Evolutionary conservation across 208 protist genomes (phyloP), one percentile per base, ranked within the genome.

Genomic region (Strigomonas galati): DNA sequence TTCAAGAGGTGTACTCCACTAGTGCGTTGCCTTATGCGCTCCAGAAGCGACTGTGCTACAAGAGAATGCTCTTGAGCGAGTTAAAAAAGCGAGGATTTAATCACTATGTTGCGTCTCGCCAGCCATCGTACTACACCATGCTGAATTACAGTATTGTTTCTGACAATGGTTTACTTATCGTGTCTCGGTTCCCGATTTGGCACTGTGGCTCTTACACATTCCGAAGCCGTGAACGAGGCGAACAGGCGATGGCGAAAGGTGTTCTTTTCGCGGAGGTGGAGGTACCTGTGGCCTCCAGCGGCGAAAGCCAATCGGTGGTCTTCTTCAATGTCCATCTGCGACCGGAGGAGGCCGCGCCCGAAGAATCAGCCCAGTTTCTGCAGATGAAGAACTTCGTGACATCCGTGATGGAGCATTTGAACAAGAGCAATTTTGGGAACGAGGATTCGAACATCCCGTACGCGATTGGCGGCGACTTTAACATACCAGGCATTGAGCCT

Each of bases 291-390:
- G 0, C 21, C n/a, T 35, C 59, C 10, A 49, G 65, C 54, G 62
- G 63, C 21, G 72, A 55, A 2, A 69, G 48, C 31, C 76, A 74
- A 60, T 40, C 52, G 21, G 78, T 72, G 7, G 69, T 92, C 15
- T 84, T 94, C 62, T 93, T 96, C 66, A 93, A 94, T 60, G 83
- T 94, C 4, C 88, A 96, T 63, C 72, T 96, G 37, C 80, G 86
- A 5, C 79, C 82, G 7, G 81, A 92, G 67, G 85, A 92, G 40
- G 65, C 74, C 48, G 52, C 58, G 21, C 69, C 81, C 12, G 65
- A 63, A 15, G 79, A 84, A 32, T 88, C 81, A 17, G 74, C 79
- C 55, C 87, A 94, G 71, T 77, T 93, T n/a, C 78, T 85, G 65
- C 78, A 96, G 65, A 76, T 86, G 43, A 70, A 76, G 32, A 84